Base-by-base conservation (phyloP, 371 early-diverging fungal species). In the Dipsacomyces acuminosporus region DNA sequence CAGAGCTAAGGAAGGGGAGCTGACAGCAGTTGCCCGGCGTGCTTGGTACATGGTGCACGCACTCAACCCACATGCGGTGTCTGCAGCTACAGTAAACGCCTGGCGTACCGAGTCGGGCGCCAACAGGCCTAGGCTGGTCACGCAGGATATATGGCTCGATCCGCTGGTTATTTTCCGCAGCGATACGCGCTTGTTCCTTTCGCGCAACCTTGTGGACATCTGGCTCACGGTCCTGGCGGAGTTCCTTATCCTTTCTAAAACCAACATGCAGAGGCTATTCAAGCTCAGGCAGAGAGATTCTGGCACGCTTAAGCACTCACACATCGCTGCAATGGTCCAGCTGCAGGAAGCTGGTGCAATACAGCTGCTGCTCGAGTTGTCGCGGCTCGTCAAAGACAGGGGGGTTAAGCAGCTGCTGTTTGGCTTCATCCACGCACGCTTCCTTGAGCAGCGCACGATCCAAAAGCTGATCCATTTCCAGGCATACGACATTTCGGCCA, bases 401-500 rank as follows among this genome's bases (percentile, higher is more conserved):
- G 41, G 42, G 2, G 61, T 47, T 3, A 54, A 43, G 25, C 26
- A 53, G 30, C 43, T 62, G 45, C 45, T 73, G 2, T 80, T 59
- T 45, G 59, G 53, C 35, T 78, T 73, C 61, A 45, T 80, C 18
- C 78, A 80, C 61, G 74, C 75, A 8, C 56, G 67, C 22, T 80
- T 80, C 36, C 65, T 80, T 35, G 64, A 64, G 33, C 55, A 71
- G 42, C 64, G 60, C 21, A 61, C 64, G 26, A 56, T 71, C 36
- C 71, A 75, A 40, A 78, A 78, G 52, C 69, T 80, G 17, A 51
- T 81, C 13, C 79, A 78, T 49, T 80, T 80, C 48, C 79, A 81
- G 61, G 75, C 77, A 2, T 80, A 78, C 59, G 57, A 49, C 20
- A 46, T 48, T 13, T 35, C 34, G 1, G 42, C 75, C 15, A 69